phyloP scores from a whole-genome alignment of 2,329 filamentous ascomycete genomes.

The Herpotrichia juniperi region DNA sequence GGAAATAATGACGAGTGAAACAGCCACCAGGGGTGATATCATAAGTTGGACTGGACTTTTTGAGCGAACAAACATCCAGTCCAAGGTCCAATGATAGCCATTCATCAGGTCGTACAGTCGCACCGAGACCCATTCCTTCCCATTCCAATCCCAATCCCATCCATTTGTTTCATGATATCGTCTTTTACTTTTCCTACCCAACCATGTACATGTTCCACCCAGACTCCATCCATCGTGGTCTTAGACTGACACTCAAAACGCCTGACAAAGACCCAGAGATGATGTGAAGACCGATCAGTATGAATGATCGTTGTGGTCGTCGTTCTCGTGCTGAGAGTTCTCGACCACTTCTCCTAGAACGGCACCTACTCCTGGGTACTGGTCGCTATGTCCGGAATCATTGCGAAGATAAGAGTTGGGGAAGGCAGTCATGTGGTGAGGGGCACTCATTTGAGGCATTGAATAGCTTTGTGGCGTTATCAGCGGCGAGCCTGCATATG shows the following conservation, averaged over 20 bases:
- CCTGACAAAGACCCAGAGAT: constrained; percentile 2
- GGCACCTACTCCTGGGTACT: constrained; percentile 42
- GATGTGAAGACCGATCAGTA: constrained; percentile 23
- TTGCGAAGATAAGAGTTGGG: constrained; percentile 46
- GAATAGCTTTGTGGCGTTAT: constrained; percentile 42
- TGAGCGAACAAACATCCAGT: constrained; percentile 3
- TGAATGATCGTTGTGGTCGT: constrained; percentile 34
- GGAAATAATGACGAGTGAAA: constrained; percentile 21
- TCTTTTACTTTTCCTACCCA: constrained; percentile 18
- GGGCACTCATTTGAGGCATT: constrained; percentile 47
- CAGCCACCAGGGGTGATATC: constrained; percentile 26
- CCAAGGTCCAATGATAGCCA: constrained; percentile 1
- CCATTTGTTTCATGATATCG: constrained; percentile 18
- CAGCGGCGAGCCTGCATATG: constrained; percentile 48
- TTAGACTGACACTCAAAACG: constrained; percentile 4
- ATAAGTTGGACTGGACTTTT: constrained; percentile 15
- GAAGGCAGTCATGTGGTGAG: constrained; percentile 47
- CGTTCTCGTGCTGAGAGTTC: constrained; percentile 38
- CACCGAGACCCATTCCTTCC: constrained; percentile 10
- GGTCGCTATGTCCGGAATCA: constrained; percentile 40
- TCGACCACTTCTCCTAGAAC: constrained; percentile 46
- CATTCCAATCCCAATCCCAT: neutral
- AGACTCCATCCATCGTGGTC: constrained; percentile 4
- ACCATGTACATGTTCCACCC: constrained; percentile 6
- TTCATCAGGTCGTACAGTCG: constrained; percentile 3